Evolutionary conservation across 768 basidiomycete species (phyloP), one percentile per base, ranked within the genome.

Genomic region (Tulasnella sp.): DNA sequence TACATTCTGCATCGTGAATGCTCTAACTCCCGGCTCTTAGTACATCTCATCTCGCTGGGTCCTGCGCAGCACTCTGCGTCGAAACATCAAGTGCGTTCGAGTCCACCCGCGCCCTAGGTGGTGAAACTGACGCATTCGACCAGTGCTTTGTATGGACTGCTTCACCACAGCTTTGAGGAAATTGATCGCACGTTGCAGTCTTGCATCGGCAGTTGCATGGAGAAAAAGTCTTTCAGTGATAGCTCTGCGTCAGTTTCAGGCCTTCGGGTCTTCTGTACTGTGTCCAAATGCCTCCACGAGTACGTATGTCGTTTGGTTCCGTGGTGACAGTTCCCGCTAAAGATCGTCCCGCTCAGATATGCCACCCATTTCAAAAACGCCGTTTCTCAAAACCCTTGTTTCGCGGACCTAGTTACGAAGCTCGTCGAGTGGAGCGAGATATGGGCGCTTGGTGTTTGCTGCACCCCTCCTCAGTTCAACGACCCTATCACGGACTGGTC

Each of bases 311-410:
- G 12, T 77, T 46, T n/a, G 77, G 6, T 4, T 11, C 16, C n/a
- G n/a, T 24, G 14, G 28, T 28, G 34, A 37, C 24, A 1, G 18
- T 9, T 14, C n/a, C 7, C n/a, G 72, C n/a, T 74, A 50, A 28
- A 7, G 72, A 9, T 40, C 16, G 28, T 42, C n/a, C 64, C 31
- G 24, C 22, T 44, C 76, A 92, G 92, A 82, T 90, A 87, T 76
- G 82, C 92, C 12, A 87, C 87, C 6, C 90, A 91, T 3, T 92
- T 92, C 86, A 91, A 92, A 84, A 89, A 90, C 72, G 88, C 89
- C 0, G 85, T 89, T 20, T 85, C 86, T 2, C 87, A 85, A 34
- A 87, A 90, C 79, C 90, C 90, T 0, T 84, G 86, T 40, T 84
- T 93, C 1, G 82, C 82, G 0, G 80, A 83, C 1, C 83, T 90